A percentile compares a stretch with the other conserved stretches of the same genome.
phyloP scores from a whole-genome alignment of 192 early-diverging fungal species.

The Linderina pennispora region DNA sequence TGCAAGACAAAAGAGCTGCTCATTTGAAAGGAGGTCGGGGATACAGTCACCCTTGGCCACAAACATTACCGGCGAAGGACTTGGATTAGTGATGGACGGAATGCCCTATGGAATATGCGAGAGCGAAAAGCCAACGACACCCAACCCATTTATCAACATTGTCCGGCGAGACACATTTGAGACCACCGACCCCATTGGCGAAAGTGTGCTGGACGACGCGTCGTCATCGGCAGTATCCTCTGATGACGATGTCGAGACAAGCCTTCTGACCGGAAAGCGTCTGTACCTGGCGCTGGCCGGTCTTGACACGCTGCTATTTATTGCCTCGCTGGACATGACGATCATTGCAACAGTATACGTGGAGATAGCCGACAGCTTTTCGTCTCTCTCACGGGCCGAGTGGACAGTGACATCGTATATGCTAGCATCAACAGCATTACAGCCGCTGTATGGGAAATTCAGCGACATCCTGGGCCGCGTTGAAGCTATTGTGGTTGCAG shows the following conservation, averaged over 20 bases:
- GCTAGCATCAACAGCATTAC: constrained; percentile 54
- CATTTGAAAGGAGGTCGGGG: no score
- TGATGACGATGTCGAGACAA: not conserved
- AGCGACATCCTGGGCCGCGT: constrained; percentile 91
- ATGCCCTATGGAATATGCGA: no score
- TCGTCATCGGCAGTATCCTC: not conserved
- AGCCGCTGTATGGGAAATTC: constrained; percentile 71
- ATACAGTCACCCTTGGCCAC: no score
- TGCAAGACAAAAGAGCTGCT: no score
- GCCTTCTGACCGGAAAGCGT: constrained; percentile 1
- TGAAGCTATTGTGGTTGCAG: constrained; percentile 65
- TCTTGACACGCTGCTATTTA: constrained; percentile 61
- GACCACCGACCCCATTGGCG: no score
- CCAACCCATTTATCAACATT: constrained; percentile 1
- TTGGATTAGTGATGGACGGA: no score
- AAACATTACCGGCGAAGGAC: no score
- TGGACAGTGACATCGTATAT: constrained; percentile 84
- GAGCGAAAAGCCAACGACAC: no score
- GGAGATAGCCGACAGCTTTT: constrained; percentile 70
- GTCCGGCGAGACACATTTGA: not conserved
- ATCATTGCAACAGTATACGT: constrained; percentile 78
- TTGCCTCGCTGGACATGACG: constrained; percentile 80
- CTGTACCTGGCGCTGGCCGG: constrained; percentile 43
- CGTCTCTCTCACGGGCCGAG: constrained; percentile 58
- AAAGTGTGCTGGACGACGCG: no score